Evolutionary conservation across 2,329 filamentous ascomycete species (phyloP).

Genomic region (Botrytis tulipae): DNA sequence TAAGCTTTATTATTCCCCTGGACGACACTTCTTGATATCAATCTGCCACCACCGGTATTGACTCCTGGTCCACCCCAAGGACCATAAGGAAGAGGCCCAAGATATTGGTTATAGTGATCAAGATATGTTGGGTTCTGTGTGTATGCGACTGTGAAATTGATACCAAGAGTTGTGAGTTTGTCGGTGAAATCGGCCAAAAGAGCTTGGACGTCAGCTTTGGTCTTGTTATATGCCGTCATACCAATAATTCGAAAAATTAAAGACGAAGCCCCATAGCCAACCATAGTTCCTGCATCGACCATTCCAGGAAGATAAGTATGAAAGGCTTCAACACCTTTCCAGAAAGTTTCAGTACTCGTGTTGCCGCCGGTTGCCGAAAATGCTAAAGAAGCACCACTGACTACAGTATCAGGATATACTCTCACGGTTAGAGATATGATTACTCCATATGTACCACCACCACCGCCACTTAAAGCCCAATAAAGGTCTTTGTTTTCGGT

Average conservation of each 20-base stretch:
- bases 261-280: slow-evolving; percentile 50
- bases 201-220: slow-evolving; percentile 41
- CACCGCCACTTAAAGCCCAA: slow-evolving; percentile 62
- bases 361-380: slow-evolving; percentile 39
- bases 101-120: slow-evolving; percentile 38
- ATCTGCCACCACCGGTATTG: slow-evolving; percentile 44
- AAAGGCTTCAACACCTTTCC: slow-evolving; percentile 48
- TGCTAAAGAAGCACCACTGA: slow-evolving; percentile 46
- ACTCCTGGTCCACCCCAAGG: slow-evolving; percentile 23
- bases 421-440: slow-evolving; percentile 55
- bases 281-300: slow-evolving; percentile 50
- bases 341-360: slow-evolving; percentile 46
- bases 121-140: slow-evolving; percentile 30
- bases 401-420: slow-evolving; percentile 45
- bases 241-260: slow-evolving; percentile 48
- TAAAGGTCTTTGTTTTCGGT: slow-evolving; percentile 55
- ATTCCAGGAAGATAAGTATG: slow-evolving; percentile 46
- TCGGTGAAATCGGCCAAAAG: slow-evolving; percentile 49
- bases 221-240: slow-evolving; percentile 49
- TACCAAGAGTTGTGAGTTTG: slow-evolving; percentile 41
- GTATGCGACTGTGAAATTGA: slow-evolving; percentile 37
- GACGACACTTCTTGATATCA: slow-evolving; percentile 43
- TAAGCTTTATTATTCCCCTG: slow-evolving; percentile 30
- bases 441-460: slow-evolving; percentile 57
- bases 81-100: slow-evolving; percentile 36